phyloP scores from a whole-genome alignment of 768 basidiomycete genomes.

The Mycena epipterygia region DNA sequence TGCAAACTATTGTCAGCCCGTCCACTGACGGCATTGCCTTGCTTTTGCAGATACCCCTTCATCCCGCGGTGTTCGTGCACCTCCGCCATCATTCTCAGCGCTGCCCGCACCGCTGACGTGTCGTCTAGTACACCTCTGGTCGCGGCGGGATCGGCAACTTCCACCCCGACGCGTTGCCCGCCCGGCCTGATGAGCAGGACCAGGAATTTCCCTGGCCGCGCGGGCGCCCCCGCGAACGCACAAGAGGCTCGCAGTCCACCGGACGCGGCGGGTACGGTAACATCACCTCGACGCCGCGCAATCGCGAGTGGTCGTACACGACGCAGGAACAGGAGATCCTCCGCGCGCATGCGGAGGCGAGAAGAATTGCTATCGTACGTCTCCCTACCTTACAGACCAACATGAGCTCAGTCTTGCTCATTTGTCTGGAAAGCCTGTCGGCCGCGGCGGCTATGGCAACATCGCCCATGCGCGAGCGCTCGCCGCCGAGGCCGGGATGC shows the following conservation, averaged over 20 bases:
- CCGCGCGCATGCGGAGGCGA: conserved; percentile 24
- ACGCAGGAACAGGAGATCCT: conserved; percentile 32
- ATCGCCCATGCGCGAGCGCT: conserved; percentile 28
- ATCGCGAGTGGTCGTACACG: conserved; percentile 38
- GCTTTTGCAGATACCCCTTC: conserved; percentile 8
- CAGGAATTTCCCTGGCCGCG: conserved; percentile 28
- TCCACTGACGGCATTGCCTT: conserved; percentile 13
- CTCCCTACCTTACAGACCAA: background rate
- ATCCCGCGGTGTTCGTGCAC: background rate
- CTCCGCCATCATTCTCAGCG: background rate
- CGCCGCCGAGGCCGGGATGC: conserved; percentile 4
- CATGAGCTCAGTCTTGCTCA: background rate
- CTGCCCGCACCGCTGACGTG: conserved; percentile 15
- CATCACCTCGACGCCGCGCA: conserved; percentile 39
- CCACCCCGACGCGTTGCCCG: background rate
- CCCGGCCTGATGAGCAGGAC: background rate
- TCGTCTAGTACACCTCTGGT: conserved; percentile 20
- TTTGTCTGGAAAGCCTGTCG: conserved; percentile 19
- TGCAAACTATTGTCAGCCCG: background rate
- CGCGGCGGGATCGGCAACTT: conserved; percentile 27
- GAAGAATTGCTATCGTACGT: conserved; percentile 28
- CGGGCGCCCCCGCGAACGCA: conserved; percentile 25
- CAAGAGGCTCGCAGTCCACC: conserved; percentile 21
- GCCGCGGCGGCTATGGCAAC: conserved; percentile 33
- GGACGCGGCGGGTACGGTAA: conserved; percentile 33